Evolutionary conservation across 371 early-diverging fungal species (phyloP).

Genomic region (Mortierella sp.): DNA sequence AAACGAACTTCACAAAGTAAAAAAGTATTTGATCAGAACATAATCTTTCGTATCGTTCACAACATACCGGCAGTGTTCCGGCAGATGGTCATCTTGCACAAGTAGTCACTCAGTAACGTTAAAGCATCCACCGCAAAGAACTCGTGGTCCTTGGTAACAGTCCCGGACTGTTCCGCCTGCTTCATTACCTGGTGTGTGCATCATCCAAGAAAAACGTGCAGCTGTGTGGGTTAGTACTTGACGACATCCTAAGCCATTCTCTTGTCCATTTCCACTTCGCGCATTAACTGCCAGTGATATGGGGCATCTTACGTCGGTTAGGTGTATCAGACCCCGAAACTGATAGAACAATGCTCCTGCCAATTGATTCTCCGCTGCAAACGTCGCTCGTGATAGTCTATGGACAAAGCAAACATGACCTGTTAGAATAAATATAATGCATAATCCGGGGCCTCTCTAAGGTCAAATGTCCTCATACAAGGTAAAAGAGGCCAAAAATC

Average conservation of each 20-base stretch:
- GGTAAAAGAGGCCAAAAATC: constrained; percentile 12
- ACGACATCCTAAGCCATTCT: too few relatives aligned
- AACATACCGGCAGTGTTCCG: constrained; percentile 33
- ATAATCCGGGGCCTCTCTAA: too few relatives aligned
- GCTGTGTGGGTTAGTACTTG: too few relatives aligned
- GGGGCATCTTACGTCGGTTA: constrained; percentile 33
- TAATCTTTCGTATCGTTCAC: too few relatives aligned
- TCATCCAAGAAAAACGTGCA: too few relatives aligned
- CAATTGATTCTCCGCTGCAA: constrained; percentile 33
- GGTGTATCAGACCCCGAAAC: constrained; percentile 23
- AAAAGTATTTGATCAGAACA: too few relatives aligned
- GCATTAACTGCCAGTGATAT: background rate
- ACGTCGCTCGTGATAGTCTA: constrained; percentile 37
- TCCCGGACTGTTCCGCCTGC: constrained; percentile 19
- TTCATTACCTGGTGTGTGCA: constrained; percentile 16
- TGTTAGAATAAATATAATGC: too few relatives aligned
- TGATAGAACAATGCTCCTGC: constrained; percentile 35
- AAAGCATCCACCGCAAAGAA: constrained; percentile 44
- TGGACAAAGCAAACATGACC: background rate
- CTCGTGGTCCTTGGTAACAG: constrained; percentile 28
- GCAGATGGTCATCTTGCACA: constrained; percentile 35
- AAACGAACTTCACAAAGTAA: too few relatives aligned
- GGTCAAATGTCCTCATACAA: constrained; percentile 29
- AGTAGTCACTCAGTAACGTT: constrained; percentile 29
- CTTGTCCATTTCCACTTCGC: too few relatives aligned